Conservation (phyloP, 331 rosid genomes). For the Stylosanthes scabra region DNA sequence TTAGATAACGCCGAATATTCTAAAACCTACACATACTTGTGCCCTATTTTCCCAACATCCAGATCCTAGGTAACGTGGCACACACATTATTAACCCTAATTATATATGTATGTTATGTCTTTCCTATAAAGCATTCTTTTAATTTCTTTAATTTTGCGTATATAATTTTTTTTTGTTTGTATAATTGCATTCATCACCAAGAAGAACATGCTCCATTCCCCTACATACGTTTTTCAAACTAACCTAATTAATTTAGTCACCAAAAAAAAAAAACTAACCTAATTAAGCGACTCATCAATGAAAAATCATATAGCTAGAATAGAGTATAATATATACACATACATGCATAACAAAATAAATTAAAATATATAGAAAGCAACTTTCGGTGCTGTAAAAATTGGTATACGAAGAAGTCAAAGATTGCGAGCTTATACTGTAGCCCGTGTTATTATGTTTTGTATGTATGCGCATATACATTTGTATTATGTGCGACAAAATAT, state of each 20-base stretch:
- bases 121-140: too few relatives aligned
- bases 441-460: background rate
- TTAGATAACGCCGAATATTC: slow-evolving; percentile 10
- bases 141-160: too few relatives aligned
- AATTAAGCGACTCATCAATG: background rate
- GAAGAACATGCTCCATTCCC: slow-evolving; percentile 15
- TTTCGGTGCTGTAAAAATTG: slow-evolving; percentile 13
- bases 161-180: too few relatives aligned
- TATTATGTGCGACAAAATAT: background rate
- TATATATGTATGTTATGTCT: background rate
- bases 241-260: background rate
- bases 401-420: slow-evolving; percentile 26
- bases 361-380: background rate
- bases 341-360: background rate
- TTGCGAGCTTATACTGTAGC: background rate
- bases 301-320: background rate
- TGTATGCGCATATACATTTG: background rate
- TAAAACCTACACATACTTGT: slow-evolving; percentile 7
- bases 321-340: background rate
- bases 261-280: background rate
- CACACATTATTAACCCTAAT: slow-evolving; percentile 18
- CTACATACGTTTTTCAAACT: background rate
- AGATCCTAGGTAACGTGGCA: slow-evolving; percentile 7
- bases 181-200: background rate
- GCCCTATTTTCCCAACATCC: slow-evolving; percentile 26